Conservation (phyloP, 2,329 filamentous ascomycete genomes). For the Aspergillus terreus region DNA sequence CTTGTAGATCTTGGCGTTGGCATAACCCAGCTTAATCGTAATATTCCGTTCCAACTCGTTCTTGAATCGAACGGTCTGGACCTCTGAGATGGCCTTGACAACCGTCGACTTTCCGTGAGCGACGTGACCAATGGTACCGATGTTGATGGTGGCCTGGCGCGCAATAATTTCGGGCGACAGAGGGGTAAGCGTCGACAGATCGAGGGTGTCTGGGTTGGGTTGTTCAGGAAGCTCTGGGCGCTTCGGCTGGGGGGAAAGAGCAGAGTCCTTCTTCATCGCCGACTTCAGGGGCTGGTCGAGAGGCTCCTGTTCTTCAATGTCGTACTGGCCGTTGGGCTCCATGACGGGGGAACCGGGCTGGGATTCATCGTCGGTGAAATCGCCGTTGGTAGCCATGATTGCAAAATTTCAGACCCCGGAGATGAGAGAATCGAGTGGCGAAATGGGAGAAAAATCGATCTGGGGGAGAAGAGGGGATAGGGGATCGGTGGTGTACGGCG, state of each 20-base stretch:
- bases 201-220: constrained; percentile 85
- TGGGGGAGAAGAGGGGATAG: constrained; percentile 8
- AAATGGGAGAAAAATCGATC: constrained; percentile 4
- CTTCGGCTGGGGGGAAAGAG: constrained; percentile 54
- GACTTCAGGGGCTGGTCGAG: constrained; percentile 66
- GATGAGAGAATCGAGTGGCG: constrained; percentile 5
- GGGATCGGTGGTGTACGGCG: constrained; percentile 1
- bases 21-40: constrained; percentile 99
- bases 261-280: constrained; percentile 70
- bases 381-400: constrained; percentile 55
- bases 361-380: constrained; percentile 53
- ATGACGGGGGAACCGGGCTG: constrained; percentile 53
- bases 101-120: constrained; percentile 98
- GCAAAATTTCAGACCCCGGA: constrained; percentile 18
- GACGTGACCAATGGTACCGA: constrained; percentile 97
- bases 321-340: constrained; percentile 58
- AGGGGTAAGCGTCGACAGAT: constrained; percentile 74
- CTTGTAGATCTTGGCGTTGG: constrained; percentile 99
- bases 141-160: constrained; percentile 97
- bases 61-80: constrained; percentile 99
- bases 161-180: constrained; percentile 96
- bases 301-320: constrained; percentile 73
- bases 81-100: constrained; percentile 97
- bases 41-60: constrained; percentile 99
- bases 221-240: constrained; percentile 75